Evolutionary conservation across 257 asterid species (phyloP).

Genomic region (Paraleonurus japonicus): DNA sequence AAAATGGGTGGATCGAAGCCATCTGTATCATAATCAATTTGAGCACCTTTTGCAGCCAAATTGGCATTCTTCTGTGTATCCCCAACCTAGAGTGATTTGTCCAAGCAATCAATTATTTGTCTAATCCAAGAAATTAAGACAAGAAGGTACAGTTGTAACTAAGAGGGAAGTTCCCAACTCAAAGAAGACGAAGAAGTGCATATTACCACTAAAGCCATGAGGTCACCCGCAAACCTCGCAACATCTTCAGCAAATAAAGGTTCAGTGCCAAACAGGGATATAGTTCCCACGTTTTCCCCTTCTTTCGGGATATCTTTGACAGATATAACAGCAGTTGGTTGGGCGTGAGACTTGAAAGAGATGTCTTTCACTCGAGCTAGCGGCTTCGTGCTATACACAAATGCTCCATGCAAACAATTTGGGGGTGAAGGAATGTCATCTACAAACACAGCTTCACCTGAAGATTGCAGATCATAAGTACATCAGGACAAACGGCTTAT

Average conservation of each 20-base stretch:
- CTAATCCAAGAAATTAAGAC: background rate
- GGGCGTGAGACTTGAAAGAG: slow-evolving; percentile 11
- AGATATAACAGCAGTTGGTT: slow-evolving; percentile 21
- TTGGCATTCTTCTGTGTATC: slow-evolving; percentile 60
- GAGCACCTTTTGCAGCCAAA: slow-evolving; percentile 51
- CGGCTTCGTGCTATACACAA: slow-evolving; percentile 24
- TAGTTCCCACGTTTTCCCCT: slow-evolving; percentile 23
- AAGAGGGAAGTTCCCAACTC: background rate
- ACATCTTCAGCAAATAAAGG: slow-evolving; percentile 25
- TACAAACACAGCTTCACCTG: slow-evolving; percentile 24
- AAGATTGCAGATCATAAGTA: slow-evolving; percentile 1
- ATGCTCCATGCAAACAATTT: slow-evolving; percentile 19
- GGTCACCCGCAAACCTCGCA: slow-evolving; percentile 21
- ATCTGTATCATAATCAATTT: slow-evolving; percentile 50
- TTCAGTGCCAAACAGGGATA: background rate
- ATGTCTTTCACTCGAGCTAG: slow-evolving; percentile 26
- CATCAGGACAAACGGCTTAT: background rate
- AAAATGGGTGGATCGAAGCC: slow-evolving; percentile 62
- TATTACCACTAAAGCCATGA: slow-evolving; percentile 25
- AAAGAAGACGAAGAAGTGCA: background rate
- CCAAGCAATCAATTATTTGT: background rate
- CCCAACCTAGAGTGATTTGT: slow-evolving; percentile 46
- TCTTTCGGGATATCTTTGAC: slow-evolving; percentile 24
- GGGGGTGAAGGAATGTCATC: slow-evolving; percentile 30
- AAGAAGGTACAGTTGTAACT: background rate